These are phyloP conservation scores for Scutellaria minor DNA, from an alignment of 257 asterid genomes.

Conservation along the genomic window DNA sequence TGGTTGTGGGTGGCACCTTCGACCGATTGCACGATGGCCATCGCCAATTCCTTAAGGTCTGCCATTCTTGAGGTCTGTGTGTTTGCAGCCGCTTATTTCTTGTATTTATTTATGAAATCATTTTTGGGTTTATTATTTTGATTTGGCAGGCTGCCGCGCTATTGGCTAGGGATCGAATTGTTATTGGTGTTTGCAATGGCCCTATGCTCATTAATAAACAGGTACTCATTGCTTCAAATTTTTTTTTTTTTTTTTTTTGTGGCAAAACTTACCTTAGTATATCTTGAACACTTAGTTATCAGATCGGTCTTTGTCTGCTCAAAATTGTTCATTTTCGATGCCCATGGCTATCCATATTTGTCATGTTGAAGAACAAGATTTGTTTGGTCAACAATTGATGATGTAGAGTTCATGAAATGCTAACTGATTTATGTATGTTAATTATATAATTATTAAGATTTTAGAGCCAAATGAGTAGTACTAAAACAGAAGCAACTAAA, in stretches of 20 bases:
- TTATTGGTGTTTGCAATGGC: conserved; percentile 92
- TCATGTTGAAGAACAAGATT: too few relatives aligned
- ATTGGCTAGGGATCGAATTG: conserved; percentile 67
- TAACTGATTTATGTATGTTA: too few relatives aligned
- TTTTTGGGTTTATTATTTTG: conserved; percentile 8
- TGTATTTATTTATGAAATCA: not conserved
- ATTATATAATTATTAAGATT: not conserved
- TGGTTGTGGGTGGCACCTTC: conserved; percentile 95
- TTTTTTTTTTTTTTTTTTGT: not conserved
- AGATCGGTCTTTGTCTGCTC: not conserved
- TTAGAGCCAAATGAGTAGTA: conserved; percentile 6
- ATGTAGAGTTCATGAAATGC: too few relatives aligned
- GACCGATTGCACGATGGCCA: conserved; percentile 96
- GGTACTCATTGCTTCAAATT: conserved; percentile 39
- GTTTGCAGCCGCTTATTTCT: not conserved
- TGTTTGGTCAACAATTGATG: too few relatives aligned
- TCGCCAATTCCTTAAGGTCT: conserved; percentile 83
- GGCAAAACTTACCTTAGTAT: not conserved
- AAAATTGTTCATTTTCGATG: not conserved
- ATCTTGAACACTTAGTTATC: not conserved
- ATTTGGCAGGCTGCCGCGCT: conserved; percentile 67
- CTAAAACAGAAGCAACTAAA: not conserved
- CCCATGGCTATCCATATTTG: too few relatives aligned
- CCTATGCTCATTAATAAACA: conserved; percentile 81
- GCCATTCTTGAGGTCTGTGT: too few relatives aligned